Evolutionary conservation across 2,329 filamentous ascomycete genomes (phyloP).

Genomic region (Bertia moriformis): DNA sequence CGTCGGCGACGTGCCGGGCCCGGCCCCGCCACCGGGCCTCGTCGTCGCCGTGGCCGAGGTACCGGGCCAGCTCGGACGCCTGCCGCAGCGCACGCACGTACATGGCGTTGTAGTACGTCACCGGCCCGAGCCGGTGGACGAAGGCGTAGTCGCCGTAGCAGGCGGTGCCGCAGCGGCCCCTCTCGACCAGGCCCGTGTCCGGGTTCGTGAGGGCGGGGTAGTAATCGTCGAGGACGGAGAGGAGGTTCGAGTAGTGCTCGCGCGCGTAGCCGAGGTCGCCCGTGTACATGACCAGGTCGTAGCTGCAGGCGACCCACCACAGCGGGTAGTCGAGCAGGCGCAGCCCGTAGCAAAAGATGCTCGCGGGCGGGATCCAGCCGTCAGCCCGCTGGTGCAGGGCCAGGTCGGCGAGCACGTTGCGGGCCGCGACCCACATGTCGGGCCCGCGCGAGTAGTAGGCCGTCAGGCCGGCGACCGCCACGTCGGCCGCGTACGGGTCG

Average conservation of each 20-base stretch:
- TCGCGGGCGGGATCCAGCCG: slow-evolving; percentile 33
- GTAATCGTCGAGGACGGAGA: neutral
- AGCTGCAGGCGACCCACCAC: neutral
- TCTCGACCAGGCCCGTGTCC: neutral
- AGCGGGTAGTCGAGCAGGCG: neutral
- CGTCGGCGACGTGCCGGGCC: slow-evolving; percentile 2
- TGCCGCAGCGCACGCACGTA: slow-evolving; percentile 6
- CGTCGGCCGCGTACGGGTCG: slow-evolving; percentile 35
- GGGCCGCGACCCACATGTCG: slow-evolving; percentile 19
- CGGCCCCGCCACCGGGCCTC: slow-evolving; percentile 3
- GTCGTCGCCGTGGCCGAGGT: slow-evolving; percentile 4
- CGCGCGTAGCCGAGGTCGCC: neutral
- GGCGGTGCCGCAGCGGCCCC: no score
- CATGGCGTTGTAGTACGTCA: slow-evolving; percentile 3
- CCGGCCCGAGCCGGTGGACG: neutral
- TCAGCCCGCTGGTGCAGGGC: slow-evolving; percentile 30
- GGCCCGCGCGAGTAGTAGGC: slow-evolving; percentile 26
- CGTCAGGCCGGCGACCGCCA: slow-evolving; percentile 31
- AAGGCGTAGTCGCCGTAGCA: neutral
- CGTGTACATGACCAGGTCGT: neutral
- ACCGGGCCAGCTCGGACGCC: slow-evolving; percentile 4
- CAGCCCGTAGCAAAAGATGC: neutral
- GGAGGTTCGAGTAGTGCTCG: neutral
- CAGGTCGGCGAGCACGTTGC: slow-evolving; percentile 32
- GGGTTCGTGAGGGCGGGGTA: neutral